Conservation (phyloP, 805 yeast species). For the Kurtzmaniella cleridarum region DNA sequence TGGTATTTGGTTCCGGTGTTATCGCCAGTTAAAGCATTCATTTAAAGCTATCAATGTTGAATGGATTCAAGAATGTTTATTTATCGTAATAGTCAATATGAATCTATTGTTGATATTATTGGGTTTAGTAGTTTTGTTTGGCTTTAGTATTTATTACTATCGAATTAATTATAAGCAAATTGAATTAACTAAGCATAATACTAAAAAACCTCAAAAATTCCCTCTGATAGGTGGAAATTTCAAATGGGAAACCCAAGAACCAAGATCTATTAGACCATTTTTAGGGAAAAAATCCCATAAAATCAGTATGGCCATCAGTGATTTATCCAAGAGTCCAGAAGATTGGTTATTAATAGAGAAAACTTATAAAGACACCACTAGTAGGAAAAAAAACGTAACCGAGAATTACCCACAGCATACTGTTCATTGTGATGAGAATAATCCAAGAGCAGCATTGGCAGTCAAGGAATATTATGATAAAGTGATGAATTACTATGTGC, state of each 20-base stretch:
- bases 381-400: slow-evolving; percentile 30
- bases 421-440: slow-evolving; percentile 20
- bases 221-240: slow-evolving; percentile 30
- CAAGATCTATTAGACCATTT: slow-evolving; percentile 37
- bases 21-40: not conserved
- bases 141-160: no score
- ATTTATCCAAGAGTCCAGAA: slow-evolving; percentile 29
- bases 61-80: no score
- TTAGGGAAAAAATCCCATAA: slow-evolving; percentile 30
- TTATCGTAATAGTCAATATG: no score
- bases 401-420: slow-evolving; percentile 26
- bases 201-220: slow-evolving; percentile 1
- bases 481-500: slow-evolving; percentile 32
- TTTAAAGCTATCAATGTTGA: no score
- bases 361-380: slow-evolving; percentile 45
- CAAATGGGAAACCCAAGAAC: slow-evolving; percentile 40
- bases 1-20: slow-evolving; percentile 1
- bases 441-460: slow-evolving; percentile 21
- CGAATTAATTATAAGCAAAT: no score
- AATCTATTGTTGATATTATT: no score
- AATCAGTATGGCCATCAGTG: slow-evolving; percentile 29
- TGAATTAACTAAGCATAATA: no score
- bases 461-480: slow-evolving; percentile 47
- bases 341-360: slow-evolving; percentile 62
- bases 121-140: no score